These are phyloP conservation scores for Leucosporidium scottii DNA, from an alignment of 768 basidiomycete species.

Conservation along the genomic window DNA sequence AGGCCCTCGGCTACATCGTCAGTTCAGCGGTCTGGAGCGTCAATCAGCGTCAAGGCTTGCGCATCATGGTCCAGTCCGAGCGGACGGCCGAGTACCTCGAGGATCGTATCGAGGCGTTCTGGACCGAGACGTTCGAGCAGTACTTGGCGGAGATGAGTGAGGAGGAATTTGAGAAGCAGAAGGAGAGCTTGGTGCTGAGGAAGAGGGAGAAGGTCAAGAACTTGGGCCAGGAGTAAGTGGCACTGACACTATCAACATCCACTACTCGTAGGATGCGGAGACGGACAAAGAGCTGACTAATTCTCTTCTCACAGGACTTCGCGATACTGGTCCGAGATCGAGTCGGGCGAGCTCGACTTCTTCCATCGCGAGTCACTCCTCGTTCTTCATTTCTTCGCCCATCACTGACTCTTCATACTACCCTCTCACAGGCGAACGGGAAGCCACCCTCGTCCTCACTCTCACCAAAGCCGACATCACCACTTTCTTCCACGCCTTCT, in stretches of 20 bases:
- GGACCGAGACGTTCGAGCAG: constrained; percentile 57
- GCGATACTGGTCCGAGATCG: constrained; percentile 67
- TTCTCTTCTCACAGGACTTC: constrained; percentile 62
- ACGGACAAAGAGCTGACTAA: constrained; percentile 60
- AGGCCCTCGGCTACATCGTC: constrained; percentile 93
- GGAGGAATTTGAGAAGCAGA: constrained; percentile 75
- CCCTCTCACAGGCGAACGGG: constrained; percentile 81
- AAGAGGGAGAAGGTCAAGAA: constrained; percentile 85
- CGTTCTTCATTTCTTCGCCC: not conserved
- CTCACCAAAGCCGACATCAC: constrained; percentile 70
- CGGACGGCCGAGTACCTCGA: constrained; percentile 73
- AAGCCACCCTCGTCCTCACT: constrained; percentile 57
- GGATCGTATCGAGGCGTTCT: constrained; percentile 78
- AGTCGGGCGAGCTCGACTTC: constrained; percentile 79
- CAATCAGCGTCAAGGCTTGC: constrained; percentile 62
- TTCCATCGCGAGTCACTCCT: constrained; percentile 55
- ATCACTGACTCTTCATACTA: constrained; percentile 72
- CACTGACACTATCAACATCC: too few species aligned
- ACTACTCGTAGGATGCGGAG: constrained; percentile 57
- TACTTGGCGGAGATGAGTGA: constrained; percentile 61
- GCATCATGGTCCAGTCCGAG: constrained; percentile 83
- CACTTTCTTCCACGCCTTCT: constrained; percentile 57
- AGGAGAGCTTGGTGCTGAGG: constrained; percentile 67
- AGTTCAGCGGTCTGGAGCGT: constrained; percentile 50
- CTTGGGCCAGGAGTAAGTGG: constrained; percentile 59